Evolutionary conservation across 345 rosid species (phyloP), one percentile per base, ranked within the genome.

Genomic region (Geranium brycei): DNA sequence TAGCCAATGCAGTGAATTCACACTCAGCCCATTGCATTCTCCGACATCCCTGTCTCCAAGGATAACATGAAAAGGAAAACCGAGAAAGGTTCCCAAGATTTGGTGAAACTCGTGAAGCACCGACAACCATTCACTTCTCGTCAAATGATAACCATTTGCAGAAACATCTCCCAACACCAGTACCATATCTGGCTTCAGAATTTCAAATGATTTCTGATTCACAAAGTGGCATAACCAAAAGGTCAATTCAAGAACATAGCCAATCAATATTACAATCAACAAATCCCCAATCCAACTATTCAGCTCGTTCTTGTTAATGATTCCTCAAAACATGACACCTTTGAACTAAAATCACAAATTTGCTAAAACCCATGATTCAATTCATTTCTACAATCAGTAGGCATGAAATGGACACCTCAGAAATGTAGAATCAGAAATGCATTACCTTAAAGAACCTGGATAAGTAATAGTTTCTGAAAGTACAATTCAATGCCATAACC

Each of bases 21-120:
- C 61, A 63, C 79, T 72, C 63, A 81, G 82, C 63, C 61, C 75
- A 66, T 62, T 56, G 62, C 88, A 86, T 28, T 77, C 72, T 61
- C 91, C 88, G 30, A 81, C 67, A 73, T 86, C 88, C 68, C 78
- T 73, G 17, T 86, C 91, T 19, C 88, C 88, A 38, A 86, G 74
- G 70, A 71, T 66, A 57, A 75, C 88, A 68, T 86, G 91, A 58
- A 76, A 76, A 35, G 91, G 88, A 56, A 80, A 75, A 19, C 68
- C 75, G 12, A 78, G 64, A 71, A 81, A 74, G 0, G 88, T 83
- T 11, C 85, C 86, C 66, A 81, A 23, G 51, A 83, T 60, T 30
- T 55, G 30, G 40, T 77, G 73, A 68, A 86, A 83, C 66, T 83
- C 78, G 64, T 66, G 63, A 15, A 86, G 55, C 67, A 86, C 74